Conservation (phyloP, 2,329 filamentous ascomycete species). For the Aspergillus viridinutans region DNA sequence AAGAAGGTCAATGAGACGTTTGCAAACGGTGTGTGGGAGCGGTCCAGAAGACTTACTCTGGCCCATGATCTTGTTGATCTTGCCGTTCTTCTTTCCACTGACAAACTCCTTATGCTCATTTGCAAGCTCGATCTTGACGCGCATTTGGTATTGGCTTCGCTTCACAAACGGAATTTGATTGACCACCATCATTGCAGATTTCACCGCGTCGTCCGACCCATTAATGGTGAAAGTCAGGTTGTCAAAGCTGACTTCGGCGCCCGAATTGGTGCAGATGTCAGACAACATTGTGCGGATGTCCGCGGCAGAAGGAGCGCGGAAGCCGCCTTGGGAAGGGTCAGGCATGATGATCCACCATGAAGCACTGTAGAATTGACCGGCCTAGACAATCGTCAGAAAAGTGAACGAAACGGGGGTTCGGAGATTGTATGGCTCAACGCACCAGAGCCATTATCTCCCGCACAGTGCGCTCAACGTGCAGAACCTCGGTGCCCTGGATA, state of each 20-base stretch:
- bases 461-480: constrained; percentile 92
- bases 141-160: constrained; percentile 83
- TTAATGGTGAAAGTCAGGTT: constrained; percentile 91
- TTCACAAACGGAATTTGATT: constrained; percentile 86
- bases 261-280: constrained; percentile 94
- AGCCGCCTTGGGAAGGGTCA: constrained; percentile 58
- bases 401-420: background rate
- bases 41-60: constrained; percentile 61
- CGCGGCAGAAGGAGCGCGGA: constrained; percentile 56
- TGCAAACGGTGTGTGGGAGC: background rate
- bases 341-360: constrained; percentile 89
- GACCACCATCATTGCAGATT: constrained; percentile 90
- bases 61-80: constrained; percentile 99
- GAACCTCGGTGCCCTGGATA: constrained; percentile 86
- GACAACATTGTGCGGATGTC: constrained; percentile 88
- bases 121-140: constrained; percentile 96
- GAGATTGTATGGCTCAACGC: constrained; percentile 34
- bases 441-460: constrained; percentile 93
- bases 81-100: constrained; percentile 98
- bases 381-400: constrained; percentile 46
- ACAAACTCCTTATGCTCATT: constrained; percentile 99
- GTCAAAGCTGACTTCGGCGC: constrained; percentile 91
- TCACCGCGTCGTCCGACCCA: constrained; percentile 93
- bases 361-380: constrained; percentile 95
- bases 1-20: constrained; percentile 16